These are phyloP conservation scores for Vigna trinervia DNA, from an alignment of 306 rosid species.

Conservation along the genomic window DNA sequence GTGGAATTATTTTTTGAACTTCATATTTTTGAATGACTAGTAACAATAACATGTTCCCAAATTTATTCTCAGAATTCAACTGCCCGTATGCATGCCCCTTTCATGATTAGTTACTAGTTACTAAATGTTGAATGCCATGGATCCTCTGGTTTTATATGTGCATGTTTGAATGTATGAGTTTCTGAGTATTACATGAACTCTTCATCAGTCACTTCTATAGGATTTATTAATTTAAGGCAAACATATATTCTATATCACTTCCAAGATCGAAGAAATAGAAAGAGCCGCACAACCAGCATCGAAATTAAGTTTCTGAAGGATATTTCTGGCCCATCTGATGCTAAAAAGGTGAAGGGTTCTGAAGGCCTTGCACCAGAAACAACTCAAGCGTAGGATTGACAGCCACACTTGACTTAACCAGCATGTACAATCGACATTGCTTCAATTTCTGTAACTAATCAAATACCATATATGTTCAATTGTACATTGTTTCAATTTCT, in stretches of 20 bases:
- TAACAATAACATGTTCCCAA: not conserved
- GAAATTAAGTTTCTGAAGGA: slow-evolving; percentile 79
- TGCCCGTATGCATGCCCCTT: not conserved
- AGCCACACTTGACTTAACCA: slow-evolving; percentile 45
- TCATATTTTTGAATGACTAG: not conserved
- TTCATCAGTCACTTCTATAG: not conserved
- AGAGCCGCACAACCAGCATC: slow-evolving; percentile 68
- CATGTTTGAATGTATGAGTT: not conserved
- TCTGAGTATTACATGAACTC: not conserved
- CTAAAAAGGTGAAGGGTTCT: slow-evolving; percentile 53
- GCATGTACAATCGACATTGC: slow-evolving; percentile 36
- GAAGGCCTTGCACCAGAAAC: slow-evolving; percentile 54
- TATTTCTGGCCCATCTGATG: slow-evolving; percentile 52
- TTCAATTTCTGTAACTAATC: too few species aligned
- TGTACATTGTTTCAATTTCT: slow-evolving; percentile 25
- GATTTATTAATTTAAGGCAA: not conserved
- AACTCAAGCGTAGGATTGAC: slow-evolving; percentile 59
- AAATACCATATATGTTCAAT: too few species aligned
- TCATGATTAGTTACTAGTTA: not conserved
- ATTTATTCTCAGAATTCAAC: not conserved
- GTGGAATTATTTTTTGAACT: slow-evolving; percentile 15
- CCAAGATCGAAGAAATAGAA: slow-evolving; percentile 89
- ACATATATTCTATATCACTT: slow-evolving; percentile 15
- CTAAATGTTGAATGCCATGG: not conserved
- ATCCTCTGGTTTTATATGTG: not conserved